A percentile compares a stretch with the other conserved stretches of the same genome.
Evolutionary conservation across 805 yeast genomes (phyloP).

Genomic region (Saccharomyces mikatae): DNA sequence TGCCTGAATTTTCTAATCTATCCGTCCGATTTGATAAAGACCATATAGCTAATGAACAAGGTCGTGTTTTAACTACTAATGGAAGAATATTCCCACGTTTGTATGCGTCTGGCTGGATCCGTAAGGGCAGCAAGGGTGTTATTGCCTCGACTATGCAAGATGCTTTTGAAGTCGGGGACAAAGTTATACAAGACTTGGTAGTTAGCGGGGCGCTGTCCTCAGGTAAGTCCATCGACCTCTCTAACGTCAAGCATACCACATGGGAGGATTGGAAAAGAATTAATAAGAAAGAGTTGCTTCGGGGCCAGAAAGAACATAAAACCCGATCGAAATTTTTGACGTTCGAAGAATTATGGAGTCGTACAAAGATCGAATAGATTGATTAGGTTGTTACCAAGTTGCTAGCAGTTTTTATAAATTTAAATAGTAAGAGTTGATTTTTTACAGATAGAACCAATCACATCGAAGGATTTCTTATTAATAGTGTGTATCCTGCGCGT

Average conservation of each 20-base stretch:
- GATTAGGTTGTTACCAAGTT: background rate
- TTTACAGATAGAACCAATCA: background rate
- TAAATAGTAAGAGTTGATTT: background rate
- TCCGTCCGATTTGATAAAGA: conserved; percentile 47
- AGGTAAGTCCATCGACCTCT: conserved; percentile 4
- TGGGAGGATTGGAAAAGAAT: conserved; percentile 28
- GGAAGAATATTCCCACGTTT: conserved; percentile 36
- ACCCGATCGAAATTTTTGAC: conserved; percentile 15
- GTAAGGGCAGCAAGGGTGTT: conserved; percentile 79
- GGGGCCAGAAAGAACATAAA: conserved; percentile 12
- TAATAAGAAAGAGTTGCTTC: conserved; percentile 16
- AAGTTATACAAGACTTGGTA: conserved; percentile 46
- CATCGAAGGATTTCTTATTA: background rate
- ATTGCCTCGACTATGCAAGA: conserved; percentile 87
- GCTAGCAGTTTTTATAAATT: background rate
- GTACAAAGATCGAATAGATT: background rate
- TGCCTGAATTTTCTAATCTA: conserved; percentile 48
- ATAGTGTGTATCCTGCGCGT: background rate
- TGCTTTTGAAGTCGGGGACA: conserved; percentile 65
- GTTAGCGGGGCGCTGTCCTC: background rate
- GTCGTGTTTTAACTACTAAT: conserved; percentile 33
- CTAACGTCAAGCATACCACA: conserved; percentile 14
- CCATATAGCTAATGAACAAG: conserved; percentile 39
- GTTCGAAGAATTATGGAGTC: conserved; percentile 8
- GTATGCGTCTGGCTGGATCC: conserved; percentile 87